Base-by-base conservation (phyloP, 495 filamentous ascomycete species). In the Penicillium soppii region DNA sequence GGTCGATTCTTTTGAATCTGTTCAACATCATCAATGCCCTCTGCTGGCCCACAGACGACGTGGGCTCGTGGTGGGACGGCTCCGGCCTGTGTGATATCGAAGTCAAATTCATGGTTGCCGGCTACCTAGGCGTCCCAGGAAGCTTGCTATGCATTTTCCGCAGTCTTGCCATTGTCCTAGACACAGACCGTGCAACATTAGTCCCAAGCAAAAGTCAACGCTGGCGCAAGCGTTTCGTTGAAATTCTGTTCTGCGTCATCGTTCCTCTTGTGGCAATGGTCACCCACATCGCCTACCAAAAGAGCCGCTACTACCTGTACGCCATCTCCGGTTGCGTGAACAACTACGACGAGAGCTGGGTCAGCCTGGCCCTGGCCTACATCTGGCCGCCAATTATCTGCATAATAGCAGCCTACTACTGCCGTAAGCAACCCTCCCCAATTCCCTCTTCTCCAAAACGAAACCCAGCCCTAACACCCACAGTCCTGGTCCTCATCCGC, bases 11-110 rank as follows among this genome's bases (percentile, higher is more conserved):
- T 8, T 62, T 83, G 59, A 91, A 92, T 64, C 6, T 86, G 17
- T 75, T 84, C 65, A 85, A 78, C 56, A 79, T 89, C 55, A 59
- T 88, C 75, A 96, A 96, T 65, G 76, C 88, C 8, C 60, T 94
- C 32, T 79, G 95, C 47, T 98, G 94, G 94, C 82, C 81, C 20
- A 81, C 76, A 13, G 84, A 94, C 63, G 74, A 92, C 56, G 71
- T 84, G 32, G 58, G 62, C 0, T 65, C 57, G 5, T 92, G 88
- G 85, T 97, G 80, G 77, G 72, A 79, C 47, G 94, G 94, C 17
- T 60, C 71, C 4, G 86, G 83, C 1, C 82, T 91, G 52, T 98
- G 94, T 62, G 94, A 98, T 67, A 63, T 97, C 21, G 80, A 95
- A 64, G 77, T 82, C 43, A 90, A 91, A 59, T 41, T 91, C 30